Percentiles rank a stretch among this genome's conserved stretches.
Conservation (phyloP, 768 basidiomycete genomes). For the Pisolithus tinctorius region DNA sequence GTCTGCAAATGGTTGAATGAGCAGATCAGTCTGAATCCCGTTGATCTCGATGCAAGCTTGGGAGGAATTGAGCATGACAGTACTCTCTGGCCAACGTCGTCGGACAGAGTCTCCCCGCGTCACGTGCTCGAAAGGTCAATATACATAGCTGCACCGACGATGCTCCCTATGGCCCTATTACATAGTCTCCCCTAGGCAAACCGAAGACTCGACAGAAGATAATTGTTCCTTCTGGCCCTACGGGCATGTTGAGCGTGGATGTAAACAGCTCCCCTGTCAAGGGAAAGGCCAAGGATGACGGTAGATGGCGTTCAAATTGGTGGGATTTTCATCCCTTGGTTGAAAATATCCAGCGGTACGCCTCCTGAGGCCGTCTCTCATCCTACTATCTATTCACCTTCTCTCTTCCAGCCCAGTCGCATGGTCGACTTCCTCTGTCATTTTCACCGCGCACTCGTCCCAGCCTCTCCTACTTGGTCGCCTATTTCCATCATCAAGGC, state of each 20-base stretch:
- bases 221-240: not conserved
- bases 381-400: too few species aligned
- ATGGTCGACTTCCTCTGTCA: conserved; percentile 64
- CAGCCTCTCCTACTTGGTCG: conserved; percentile 55
- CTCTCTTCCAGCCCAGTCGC: conserved; percentile 48
- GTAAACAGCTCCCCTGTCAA: conserved; percentile 37
- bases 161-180: not conserved
- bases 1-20: conserved; percentile 77
- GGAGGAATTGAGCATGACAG: conserved; percentile 18
- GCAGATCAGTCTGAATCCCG: conserved; percentile 60
- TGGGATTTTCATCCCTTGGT: conserved; percentile 65
- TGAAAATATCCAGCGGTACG: conserved; percentile 51
- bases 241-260: conserved; percentile 20
- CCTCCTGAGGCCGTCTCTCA: not conserved
- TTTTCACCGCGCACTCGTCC: conserved; percentile 62
- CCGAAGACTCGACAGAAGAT: too few species aligned
- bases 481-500: conserved; percentile 64
- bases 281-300: conserved; percentile 46
- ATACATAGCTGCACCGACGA: too few species aligned
- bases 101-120: too few species aligned
- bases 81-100: not conserved
- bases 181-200: too few species aligned
- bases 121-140: too few species aligned
- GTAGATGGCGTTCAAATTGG: conserved; percentile 60
- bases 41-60: conserved; percentile 48